These are phyloP conservation scores for Trichoderma semiorbis DNA, from an alignment of 2,329 filamentous ascomycete genomes.

Conservation along the genomic window DNA sequence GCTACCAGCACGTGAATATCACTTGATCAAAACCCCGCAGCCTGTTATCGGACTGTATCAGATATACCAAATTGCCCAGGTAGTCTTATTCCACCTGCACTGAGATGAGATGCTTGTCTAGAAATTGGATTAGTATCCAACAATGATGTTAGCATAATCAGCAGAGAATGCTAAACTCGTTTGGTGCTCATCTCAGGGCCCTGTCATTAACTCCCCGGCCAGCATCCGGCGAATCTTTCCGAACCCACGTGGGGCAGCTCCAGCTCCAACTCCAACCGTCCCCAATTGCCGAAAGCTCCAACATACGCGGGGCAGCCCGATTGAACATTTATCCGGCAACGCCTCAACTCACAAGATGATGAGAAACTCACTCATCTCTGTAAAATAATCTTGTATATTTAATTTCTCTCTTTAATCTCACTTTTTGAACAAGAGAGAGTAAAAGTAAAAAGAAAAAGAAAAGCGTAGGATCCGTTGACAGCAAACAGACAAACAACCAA, in stretches of 20 bases:
- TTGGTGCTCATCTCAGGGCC: not conserved
- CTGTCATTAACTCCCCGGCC: conserved; percentile 1
- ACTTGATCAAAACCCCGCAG: not conserved
- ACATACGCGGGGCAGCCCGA: conserved; percentile 6
- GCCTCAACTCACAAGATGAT: not conserved
- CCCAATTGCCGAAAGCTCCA: conserved; percentile 29
- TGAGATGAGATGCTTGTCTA: not conserved
- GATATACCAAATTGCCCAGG: not conserved
- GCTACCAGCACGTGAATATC: not conserved
- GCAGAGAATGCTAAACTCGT: not conserved
- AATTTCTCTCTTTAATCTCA: not conserved
- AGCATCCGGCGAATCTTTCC: not conserved
- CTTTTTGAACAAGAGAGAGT: not conserved
- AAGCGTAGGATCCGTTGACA: not conserved
- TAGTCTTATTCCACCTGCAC: not conserved
- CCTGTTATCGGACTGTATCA: not conserved
- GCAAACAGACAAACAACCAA: not conserved
- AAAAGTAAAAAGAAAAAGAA: no score
- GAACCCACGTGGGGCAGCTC: not conserved
- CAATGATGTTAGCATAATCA: no score
- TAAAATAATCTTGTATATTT: not conserved
- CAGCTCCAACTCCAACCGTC: conserved; percentile 28
- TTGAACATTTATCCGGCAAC: not conserved
- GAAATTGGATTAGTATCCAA: no score
- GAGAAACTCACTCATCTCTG: not conserved